Evolutionary conservation across 2,329 filamentous ascomycete genomes (phyloP).

Genomic region (Aspergillus melleus): DNA sequence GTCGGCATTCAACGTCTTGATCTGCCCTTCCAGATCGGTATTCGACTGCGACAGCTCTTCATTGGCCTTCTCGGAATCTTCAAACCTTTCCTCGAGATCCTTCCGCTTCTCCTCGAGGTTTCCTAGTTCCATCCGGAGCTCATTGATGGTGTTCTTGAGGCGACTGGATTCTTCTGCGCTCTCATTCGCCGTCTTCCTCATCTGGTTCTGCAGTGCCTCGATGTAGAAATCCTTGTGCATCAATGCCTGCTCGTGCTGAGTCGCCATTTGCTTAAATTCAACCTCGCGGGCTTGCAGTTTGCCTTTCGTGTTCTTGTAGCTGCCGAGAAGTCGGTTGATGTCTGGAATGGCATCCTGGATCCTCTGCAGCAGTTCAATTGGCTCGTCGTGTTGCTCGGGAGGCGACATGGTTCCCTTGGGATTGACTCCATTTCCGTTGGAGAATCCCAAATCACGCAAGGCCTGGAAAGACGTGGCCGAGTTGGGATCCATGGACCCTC

Average conservation of each 20-base stretch:
- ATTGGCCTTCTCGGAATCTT: conserved; percentile 46
- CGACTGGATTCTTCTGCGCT: conserved; percentile 50
- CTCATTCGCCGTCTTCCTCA: conserved; percentile 51
- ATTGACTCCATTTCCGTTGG: conserved; percentile 19
- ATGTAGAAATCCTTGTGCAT: conserved; percentile 57
- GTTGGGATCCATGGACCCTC: conserved; percentile 32
- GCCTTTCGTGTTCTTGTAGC: conserved; percentile 53
- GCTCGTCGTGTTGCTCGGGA: conserved; percentile 33
- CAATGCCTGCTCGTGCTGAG: conserved; percentile 52
- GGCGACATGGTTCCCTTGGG: conserved; percentile 34
- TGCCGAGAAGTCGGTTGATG: conserved; percentile 43
- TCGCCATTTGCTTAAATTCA: conserved; percentile 49
- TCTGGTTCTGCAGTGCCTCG: conserved; percentile 51
- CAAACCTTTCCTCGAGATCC: conserved; percentile 50
- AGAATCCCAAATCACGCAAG: conserved; percentile 27
- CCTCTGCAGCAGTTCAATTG: conserved; percentile 42
- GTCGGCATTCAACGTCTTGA: conserved; percentile 38
- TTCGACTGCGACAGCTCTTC: conserved; percentile 47
- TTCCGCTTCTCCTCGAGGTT: conserved; percentile 54
- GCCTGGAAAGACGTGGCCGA: conserved; percentile 34
- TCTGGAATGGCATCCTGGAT: conserved; percentile 50
- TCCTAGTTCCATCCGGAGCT: conserved; percentile 52
- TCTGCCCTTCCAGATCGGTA: conserved; percentile 44
- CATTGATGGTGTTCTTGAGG: conserved; percentile 45
- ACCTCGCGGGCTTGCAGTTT: conserved; percentile 52